Base-by-base conservation (phyloP, 1,284 basidiomycete genomes). In the Trametes polyzona region DNA sequence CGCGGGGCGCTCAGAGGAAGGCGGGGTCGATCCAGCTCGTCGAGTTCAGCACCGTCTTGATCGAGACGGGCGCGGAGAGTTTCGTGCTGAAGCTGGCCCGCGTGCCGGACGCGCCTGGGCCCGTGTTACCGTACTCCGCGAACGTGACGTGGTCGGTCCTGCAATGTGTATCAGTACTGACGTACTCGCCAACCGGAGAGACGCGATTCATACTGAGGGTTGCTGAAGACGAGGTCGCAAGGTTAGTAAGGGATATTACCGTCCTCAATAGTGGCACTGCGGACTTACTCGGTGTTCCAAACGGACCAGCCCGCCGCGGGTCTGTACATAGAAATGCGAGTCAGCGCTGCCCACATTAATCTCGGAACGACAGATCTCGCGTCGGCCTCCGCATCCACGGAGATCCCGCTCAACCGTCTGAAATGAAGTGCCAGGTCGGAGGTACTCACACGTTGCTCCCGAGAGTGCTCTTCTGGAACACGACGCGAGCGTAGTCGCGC, bases 401-500 rank as follows among this genome's bases (percentile, higher is more conserved):
- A 39, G 16, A 21, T n/a, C 19, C 10, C 37, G 36, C 36, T 37
- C 12, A 10, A 7, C 36, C 36, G 36, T 7, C 30, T 32, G 36
- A n/a, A n/a, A n/a, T n/a, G n/a, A n/a, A n/a, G n/a, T n/a, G n/a
- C 12, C 36, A 37, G 37, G 37, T 5, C 10, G 19, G 37, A 39
- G n/a, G 37, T 16, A 62, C 65, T 50, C 56, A 68, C 65, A 68
- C 64, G 57, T 67, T 67, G 52, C 56, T 60, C 44, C 60, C 49
- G 26, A 68, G 62, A 16, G 35, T 41, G n/a, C 55, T 54, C 36
- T 65, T 66, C 51, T 68, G 67, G 39, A 67, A 69, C 42, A 67
- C 58, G 35, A 70, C 66, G 42, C 67, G 64, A n/a, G 70, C 68
- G 46, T 62, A 71, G 65, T 64, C 59, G 41, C 63, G 52, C 83